Evolutionary conservation across 1,284 basidiomycete genomes (phyloP), one percentile per base, ranked within the genome.

Genomic region (Volvariella volvacea): DNA sequence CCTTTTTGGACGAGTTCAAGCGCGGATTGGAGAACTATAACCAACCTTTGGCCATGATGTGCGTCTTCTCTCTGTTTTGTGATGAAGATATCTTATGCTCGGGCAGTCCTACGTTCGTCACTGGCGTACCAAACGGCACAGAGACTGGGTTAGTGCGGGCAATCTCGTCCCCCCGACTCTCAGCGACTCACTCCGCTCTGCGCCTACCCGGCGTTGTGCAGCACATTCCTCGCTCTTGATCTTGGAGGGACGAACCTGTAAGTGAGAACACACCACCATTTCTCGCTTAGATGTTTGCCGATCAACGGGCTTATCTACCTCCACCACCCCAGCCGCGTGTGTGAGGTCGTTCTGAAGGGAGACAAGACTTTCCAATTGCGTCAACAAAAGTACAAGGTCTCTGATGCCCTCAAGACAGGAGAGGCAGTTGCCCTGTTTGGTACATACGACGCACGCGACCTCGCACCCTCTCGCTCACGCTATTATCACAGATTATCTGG

Each of bases 161-260:
- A 28, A 6, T 6, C 15, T 49, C 31, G 31, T 39, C 30, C 45
- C 49, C 37, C 39, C 36, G 22, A n/a, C 32, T 33, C 22, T 48
- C 6, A 30, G 42, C 31, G 22, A 17, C 39, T 36, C n/a, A 32
- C 34, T 37, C 38, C 42, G 41, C 40, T 47, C 44, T 45, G 47
- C 12, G 4, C 32, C 36, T 36, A 44, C 28, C 42, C 46, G 51
- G 44, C 30, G 36, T 22, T 37, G 33, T 42, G 21, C 61, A 93
- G 92, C 39, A 92, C 89, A 3, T 97, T 94, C 65, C 78, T 97
- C 44, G 92, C 94, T 3, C 76, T 97, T 31, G 94, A 97, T 67
- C 78, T 97, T 21, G 93, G 93, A 32, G 94, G 94, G 46, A 97
- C 93, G 20, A 97, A 97, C 62, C 74, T 97, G 84, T 93, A 64